Conservation (phyloP, 352 stramenopile genomes). For the Globisporangium rhizosaccharum region DNA sequence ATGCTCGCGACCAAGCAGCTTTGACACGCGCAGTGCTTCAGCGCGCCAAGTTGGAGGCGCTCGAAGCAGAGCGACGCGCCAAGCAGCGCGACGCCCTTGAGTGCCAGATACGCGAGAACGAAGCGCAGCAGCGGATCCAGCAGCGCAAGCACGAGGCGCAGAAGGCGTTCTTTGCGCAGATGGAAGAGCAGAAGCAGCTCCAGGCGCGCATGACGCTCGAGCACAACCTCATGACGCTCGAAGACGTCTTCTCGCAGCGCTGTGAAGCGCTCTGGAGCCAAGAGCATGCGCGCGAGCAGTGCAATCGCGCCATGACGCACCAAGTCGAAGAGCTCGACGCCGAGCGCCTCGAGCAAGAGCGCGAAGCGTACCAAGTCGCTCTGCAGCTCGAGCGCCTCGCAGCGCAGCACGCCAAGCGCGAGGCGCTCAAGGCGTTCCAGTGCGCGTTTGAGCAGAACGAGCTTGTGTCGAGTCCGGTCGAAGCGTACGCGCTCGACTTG, state of each 20-base stretch:
- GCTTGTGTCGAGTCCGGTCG: conserved; percentile 53
- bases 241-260: conserved; percentile 49
- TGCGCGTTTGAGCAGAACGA: conserved; percentile 60
- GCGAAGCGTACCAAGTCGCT: conserved; percentile 34
- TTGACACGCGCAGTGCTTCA: conserved; percentile 5
- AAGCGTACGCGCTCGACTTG: conserved; percentile 51
- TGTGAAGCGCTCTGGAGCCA: conserved; percentile 26
- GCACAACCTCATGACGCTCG: conserved; percentile 42
- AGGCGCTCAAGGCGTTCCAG: conserved; percentile 51
- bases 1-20: conserved; percentile 2
- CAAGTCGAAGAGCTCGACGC: conserved; percentile 47
- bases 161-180: conserved; percentile 49
- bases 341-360: conserved; percentile 41
- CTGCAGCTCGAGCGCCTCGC: conserved; percentile 41
- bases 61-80: conserved; percentile 21
- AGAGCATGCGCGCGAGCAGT: conserved; percentile 23
- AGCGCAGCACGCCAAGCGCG: conserved; percentile 43
- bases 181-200: conserved; percentile 46
- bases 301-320: conserved; percentile 31
- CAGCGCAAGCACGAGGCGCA: conserved; percentile 38
- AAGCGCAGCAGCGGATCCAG: conserved; percentile 32
- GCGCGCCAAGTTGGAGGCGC: conserved; percentile 22
- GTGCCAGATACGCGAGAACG: conserved; percentile 27
- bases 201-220: conserved; percentile 37
- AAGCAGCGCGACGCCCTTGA: conserved; percentile 36